phyloP scores from a whole-genome alignment of 441 rosid genomes.

The Eruca vesicaria region DNA sequence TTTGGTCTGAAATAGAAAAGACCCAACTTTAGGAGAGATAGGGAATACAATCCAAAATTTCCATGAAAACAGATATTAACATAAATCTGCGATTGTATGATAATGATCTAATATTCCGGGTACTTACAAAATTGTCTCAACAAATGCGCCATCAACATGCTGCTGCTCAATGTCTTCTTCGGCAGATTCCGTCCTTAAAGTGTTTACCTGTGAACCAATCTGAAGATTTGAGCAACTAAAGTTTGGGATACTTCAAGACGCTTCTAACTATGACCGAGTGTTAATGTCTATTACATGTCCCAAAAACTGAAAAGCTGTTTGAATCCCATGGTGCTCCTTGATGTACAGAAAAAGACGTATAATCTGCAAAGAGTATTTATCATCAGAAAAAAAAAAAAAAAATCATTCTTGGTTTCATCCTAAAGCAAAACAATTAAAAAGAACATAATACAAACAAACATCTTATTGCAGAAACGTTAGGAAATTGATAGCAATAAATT shows the following conservation, averaged over 20 bases:
- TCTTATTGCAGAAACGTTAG: neutral
- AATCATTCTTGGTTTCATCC: constrained; percentile 19
- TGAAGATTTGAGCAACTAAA: constrained; percentile 8
- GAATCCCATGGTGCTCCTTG: constrained; percentile 83
- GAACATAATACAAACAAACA: constrained; percentile 6
- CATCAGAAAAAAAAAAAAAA: constrained; percentile 15
- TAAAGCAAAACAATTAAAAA: neutral
- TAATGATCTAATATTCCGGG: constrained; percentile 17
- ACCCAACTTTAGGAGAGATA: constrained; percentile 5
- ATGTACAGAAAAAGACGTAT: constrained; percentile 84
- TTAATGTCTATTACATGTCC: constrained; percentile 64
- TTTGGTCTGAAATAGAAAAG: constrained; percentile 58
- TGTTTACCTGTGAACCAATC: constrained; percentile 64
- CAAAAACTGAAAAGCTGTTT: constrained; percentile 85
- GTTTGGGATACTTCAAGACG: constrained; percentile 16
- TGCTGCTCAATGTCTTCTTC: constrained; percentile 80
- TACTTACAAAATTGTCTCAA: constrained; percentile 87
- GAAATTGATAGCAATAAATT: neutral
- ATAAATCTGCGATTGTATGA: constrained; percentile 2
- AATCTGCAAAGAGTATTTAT: constrained; percentile 59
- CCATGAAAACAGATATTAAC: constrained; percentile 8
- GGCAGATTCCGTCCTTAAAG: constrained; percentile 56
- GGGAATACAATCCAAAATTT: constrained; percentile 21
- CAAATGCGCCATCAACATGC: constrained; percentile 92
- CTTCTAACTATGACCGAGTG: constrained; percentile 19